Base-by-base conservation (phyloP, 345 rosid genomes). In the Anacardium occidentale region DNA sequence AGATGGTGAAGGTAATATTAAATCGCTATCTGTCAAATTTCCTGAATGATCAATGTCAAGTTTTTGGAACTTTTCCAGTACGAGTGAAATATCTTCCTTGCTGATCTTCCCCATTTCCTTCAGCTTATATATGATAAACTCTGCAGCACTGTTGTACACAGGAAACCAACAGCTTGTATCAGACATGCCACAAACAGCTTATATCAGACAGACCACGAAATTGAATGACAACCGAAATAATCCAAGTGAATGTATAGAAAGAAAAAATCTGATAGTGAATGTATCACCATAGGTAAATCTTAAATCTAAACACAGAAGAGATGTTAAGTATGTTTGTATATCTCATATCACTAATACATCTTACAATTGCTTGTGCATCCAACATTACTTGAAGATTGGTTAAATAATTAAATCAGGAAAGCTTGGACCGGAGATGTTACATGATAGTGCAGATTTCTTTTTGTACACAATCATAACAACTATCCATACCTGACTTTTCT, bases 91-190 rank as follows among this genome's bases (percentile, higher is more conserved):
- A 67, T 87, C 91, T 67, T 79, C 85, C 54, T 73, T 66, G 44
- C 47, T 47, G 22, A 86, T 80, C 80, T 84, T 88, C 73, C 83
- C 85, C 90, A 86, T 82, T 65, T 82, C 86, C 79, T 81, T 69
- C 0, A 81, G 69, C 66, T 77, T 70, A 66, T 74, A 78, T 44
- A 89, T n/a, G 9, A 83, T 64, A 63, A 83, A 89, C 54, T 89
- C 91, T 2, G 85, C 79, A 14, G 79, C 71, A 37, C 87, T 89
- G 85, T 7, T 18, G 62, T 26, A 26, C 44, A 68, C 44, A 68
- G 7, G 18, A 58, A 24, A 51, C 12, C 1, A 45, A 66, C 40
- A 52, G 45, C 1, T 53, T 25, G 58, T 45, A 54, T 59, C 45
- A 48, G 17, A 45, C 13, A 51, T 1, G 10, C 7, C 22, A 5